A percentile compares a stretch with the other conserved stretches of the same genome.
phyloP scores from a whole-genome alignment of 1,284 basidiomycete species.

The Tilletiopsis washingtonensis region DNA sequence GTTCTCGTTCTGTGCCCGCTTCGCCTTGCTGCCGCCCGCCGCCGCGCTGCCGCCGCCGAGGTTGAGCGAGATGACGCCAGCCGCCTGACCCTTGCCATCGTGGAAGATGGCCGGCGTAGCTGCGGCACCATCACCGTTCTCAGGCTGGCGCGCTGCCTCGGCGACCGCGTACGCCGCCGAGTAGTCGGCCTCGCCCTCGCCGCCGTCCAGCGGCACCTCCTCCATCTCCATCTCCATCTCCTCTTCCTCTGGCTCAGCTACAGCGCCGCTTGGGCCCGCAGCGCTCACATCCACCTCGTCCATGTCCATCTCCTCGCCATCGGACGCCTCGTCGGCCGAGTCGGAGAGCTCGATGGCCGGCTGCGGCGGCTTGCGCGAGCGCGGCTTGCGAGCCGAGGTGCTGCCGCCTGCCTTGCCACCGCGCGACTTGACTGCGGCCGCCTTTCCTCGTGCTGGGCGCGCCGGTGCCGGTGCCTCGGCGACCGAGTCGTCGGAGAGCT shows the following conservation, averaged over 20 bases:
- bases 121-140: constrained; percentile 9
- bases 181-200: constrained; percentile 7
- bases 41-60: constrained; percentile 18
- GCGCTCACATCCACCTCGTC: neutral
- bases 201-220: constrained; percentile 19
- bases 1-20: constrained; percentile 15
- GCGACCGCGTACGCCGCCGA: constrained; percentile 23
- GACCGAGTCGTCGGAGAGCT: neutral
- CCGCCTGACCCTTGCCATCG: constrained; percentile 33
- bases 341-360: neutral
- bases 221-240: constrained; percentile 26
- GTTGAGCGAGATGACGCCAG: constrained; percentile 8
- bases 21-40: constrained; percentile 8
- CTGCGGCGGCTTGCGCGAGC: neutral
- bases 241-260: constrained; percentile 11
- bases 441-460: too few species aligned
- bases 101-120: constrained; percentile 19
- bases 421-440: too few species aligned
- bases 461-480: too few species aligned
- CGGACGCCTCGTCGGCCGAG: neutral
- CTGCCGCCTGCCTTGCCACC: too few species aligned
- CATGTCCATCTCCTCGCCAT: neutral
- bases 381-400: neutral
- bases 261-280: neutral
- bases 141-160: constrained; percentile 3